Base-by-base conservation (phyloP, 2,329 filamentous ascomycete genomes). In the Dactylella cylindrospora region DNA sequence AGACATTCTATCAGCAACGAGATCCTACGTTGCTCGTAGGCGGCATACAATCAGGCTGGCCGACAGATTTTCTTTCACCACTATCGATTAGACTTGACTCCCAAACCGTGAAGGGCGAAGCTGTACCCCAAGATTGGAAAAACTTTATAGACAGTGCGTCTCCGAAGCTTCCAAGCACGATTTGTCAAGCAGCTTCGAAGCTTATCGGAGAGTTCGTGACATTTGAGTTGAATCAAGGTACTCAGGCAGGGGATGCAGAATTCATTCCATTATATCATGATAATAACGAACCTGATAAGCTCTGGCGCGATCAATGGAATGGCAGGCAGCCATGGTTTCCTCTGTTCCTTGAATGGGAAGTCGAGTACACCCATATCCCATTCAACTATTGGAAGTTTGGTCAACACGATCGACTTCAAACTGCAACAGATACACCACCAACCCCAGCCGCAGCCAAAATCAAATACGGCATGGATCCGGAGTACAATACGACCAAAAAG, bases 331-430 rank as follows among this genome's bases (percentile, higher is more conserved):
- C 74, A 0, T 76, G 71, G 71, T 72, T 72, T 17, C 75, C 76
- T 0, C 68, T 77, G 0, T 78, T 71, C 20, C 44, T 73, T 0
- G 76, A 78, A 64, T 78, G 75, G 75, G 74, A 77, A 47, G 71
- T 66, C 0, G 70, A 74, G 41, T 78, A 77, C 54, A 70, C 67
- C 4, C 73, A 77, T 55, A 66, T 76, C 3, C 69, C 70, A 0
- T 72, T 68, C 26, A 57, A 70, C 0, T 46, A 67, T 3, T 76
- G 74, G 73, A 43, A 54, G 2, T 50, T 76, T 1, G 67, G 68
- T 28, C 65, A 70, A 49, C 67, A 67, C 6, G n/a, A n/a, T n/a
- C n/a, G n/a, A n/a, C n/a, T n/a, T n/a, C n/a, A 40, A n/a, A n/a
- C n/a, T n/a, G n/a, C n/a, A n/a, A n/a, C n/a, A n/a, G n/a, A n/a